Evolutionary conservation across 2,329 filamentous ascomycete genomes (phyloP).

Genomic region (Apiospora sp.): DNA sequence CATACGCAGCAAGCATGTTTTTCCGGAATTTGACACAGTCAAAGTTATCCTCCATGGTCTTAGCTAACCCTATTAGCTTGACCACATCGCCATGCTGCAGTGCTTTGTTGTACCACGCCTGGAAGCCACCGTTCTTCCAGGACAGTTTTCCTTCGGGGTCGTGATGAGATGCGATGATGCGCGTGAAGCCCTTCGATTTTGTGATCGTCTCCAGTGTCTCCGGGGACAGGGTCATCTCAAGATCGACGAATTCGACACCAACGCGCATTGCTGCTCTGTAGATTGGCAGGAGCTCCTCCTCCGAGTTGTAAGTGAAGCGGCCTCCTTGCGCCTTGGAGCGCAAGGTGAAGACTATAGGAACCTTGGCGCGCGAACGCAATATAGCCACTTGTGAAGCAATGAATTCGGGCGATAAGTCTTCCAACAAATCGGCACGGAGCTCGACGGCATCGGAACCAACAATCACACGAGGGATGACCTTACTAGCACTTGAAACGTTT

Average conservation of each 20-base stretch:
- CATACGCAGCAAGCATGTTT: slow-evolving; percentile 75
- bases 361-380: slow-evolving; percentile 73
- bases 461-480: slow-evolving; percentile 74
- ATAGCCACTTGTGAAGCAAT: slow-evolving; percentile 83
- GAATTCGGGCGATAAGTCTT: slow-evolving; percentile 78
- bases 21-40: slow-evolving; percentile 82
- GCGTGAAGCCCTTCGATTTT: slow-evolving; percentile 72
- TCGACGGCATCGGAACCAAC: slow-evolving; percentile 94
- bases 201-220: slow-evolving; percentile 75
- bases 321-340: slow-evolving; percentile 88
- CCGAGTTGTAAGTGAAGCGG: slow-evolving; percentile 80
- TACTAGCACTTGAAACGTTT: slow-evolving; percentile 68
- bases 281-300: slow-evolving; percentile 74
- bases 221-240: slow-evolving; percentile 87
- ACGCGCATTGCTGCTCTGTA: slow-evolving; percentile 82
- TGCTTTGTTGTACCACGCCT: slow-evolving; percentile 87
- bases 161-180: slow-evolving; percentile 95
- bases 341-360: slow-evolving; percentile 92
- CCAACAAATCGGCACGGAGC: slow-evolving; percentile 87
- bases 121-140: slow-evolving; percentile 94
- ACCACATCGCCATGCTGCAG: slow-evolving; percentile 91
- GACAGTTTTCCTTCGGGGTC: slow-evolving; percentile 81
- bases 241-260: slow-evolving; percentile 90
- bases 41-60: slow-evolving; percentile 83
- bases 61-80: slow-evolving; percentile 88